A percentile compares a stretch with the other conserved stretches of the same genome.
phyloP scores from a whole-genome alignment of 371 early-diverging fungal species.

The Chytridium lagenaria region DNA sequence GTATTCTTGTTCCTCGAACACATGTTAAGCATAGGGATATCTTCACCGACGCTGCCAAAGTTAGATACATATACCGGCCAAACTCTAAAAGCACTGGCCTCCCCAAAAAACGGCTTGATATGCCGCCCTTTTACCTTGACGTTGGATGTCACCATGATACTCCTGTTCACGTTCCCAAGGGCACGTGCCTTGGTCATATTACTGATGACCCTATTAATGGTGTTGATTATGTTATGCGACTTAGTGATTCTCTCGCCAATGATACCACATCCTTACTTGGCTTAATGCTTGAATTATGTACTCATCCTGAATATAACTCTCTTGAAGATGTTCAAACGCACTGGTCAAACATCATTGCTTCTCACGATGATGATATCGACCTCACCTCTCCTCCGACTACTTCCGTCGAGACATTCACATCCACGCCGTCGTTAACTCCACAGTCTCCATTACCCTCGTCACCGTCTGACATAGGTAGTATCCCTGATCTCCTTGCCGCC shows the following conservation, averaged over 20 bases:
- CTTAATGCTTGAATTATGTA: background rate
- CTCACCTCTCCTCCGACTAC: too few species aligned
- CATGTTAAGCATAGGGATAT: background rate
- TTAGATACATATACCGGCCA: background rate
- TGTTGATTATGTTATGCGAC: background rate
- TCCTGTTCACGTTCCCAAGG: background rate
- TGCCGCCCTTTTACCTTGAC: background rate
- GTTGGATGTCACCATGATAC: background rate
- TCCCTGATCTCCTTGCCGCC: too few species aligned
- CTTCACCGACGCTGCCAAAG: background rate
- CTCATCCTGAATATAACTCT: too few species aligned
- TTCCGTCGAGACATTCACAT: too few species aligned
- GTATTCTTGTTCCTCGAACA: background rate
- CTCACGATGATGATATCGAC: too few species aligned
- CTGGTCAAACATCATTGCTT: too few species aligned
- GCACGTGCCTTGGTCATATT: background rate
- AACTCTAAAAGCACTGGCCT: background rate
- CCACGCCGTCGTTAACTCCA: too few species aligned
- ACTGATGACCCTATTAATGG: background rate
- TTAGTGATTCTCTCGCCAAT: background rate
- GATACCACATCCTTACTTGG: background rate
- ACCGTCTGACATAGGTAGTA: too few species aligned
- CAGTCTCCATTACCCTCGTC: too few species aligned
- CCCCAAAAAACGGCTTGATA: background rate
- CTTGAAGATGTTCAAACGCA: too few species aligned